phyloP scores from a whole-genome alignment of 371 early-diverging fungal species.

The Mortierella sp. region DNA sequence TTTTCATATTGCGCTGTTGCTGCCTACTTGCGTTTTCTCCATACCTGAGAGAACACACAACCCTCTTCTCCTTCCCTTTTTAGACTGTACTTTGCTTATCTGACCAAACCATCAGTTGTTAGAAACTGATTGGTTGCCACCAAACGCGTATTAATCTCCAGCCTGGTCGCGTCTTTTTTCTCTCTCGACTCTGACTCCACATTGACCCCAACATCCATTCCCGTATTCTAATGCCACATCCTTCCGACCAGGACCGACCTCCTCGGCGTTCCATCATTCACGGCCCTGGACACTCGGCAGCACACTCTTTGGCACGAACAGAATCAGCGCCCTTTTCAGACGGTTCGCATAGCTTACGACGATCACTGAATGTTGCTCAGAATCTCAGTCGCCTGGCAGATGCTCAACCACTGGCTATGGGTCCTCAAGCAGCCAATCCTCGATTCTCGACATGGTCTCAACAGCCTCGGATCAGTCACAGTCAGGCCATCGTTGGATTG shows the following conservation, averaged over 20 bases:
- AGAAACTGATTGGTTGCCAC: slow-evolving; percentile 2
- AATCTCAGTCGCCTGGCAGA: slow-evolving; percentile 31
- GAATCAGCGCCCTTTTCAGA: slow-evolving; percentile 25
- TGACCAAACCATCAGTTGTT: not conserved
- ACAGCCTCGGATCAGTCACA: not conserved
- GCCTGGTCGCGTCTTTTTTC: not conserved
- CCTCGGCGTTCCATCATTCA: slow-evolving; percentile 3
- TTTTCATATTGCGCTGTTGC: not conserved
- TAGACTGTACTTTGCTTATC: not conserved
- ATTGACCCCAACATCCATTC: not conserved
- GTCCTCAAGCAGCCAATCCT: not conserved
- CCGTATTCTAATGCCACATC: not conserved
- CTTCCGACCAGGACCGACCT: not conserved
- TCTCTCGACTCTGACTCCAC: not conserved
- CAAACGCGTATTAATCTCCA: not conserved
- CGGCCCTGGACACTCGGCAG: not conserved
- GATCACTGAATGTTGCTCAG: slow-evolving; percentile 26
- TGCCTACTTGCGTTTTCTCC: not conserved
- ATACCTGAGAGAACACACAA: not conserved
- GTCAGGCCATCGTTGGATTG: not conserved
- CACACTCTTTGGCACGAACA: not conserved
- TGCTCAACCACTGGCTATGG: not conserved
- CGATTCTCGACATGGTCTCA: not conserved
- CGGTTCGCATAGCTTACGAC: slow-evolving; percentile 28
- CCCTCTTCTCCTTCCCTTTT: not conserved